phyloP scores from a whole-genome alignment of 306 rosid genomes.

The Gynostemma pentaphyllum region DNA sequence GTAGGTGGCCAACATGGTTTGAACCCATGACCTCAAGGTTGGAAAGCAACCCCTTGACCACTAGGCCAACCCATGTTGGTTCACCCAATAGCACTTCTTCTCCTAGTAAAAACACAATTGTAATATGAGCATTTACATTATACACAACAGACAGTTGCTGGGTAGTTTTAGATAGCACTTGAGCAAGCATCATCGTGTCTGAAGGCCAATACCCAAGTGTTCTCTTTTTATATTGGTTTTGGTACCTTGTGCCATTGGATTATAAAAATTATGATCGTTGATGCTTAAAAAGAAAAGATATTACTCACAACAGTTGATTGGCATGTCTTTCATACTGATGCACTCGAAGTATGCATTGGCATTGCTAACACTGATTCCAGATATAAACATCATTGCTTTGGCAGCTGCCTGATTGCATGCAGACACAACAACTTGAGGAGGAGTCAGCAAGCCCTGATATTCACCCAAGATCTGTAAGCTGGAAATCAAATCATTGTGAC shows the following conservation, averaged over 20 bases:
- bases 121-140: background rate
- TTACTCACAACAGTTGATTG: constrained; percentile 63
- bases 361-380: constrained; percentile 61
- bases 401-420: constrained; percentile 92
- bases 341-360: constrained; percentile 71
- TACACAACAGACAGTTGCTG: background rate
- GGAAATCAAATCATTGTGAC: constrained; percentile 51
- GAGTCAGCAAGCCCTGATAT: constrained; percentile 68
- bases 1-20: too few species aligned
- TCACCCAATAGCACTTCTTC: background rate
- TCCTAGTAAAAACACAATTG: background rate
- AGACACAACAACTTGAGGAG: constrained; percentile 57
- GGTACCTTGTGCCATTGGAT: background rate
- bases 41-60: too few species aligned
- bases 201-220: background rate
- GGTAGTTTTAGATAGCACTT: background rate
- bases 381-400: constrained; percentile 70
- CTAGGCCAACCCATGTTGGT: too few species aligned
- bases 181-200: background rate
- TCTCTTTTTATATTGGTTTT: background rate
- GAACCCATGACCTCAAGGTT: too few species aligned
- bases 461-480: constrained; percentile 83
- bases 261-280: background rate
- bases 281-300: background rate
- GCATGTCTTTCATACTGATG: constrained; percentile 60